These are phyloP conservation scores for Pseudogymnoascus sp. DNA, from an alignment of 2,329 filamentous ascomycete genomes.

Conservation along the genomic window DNA sequence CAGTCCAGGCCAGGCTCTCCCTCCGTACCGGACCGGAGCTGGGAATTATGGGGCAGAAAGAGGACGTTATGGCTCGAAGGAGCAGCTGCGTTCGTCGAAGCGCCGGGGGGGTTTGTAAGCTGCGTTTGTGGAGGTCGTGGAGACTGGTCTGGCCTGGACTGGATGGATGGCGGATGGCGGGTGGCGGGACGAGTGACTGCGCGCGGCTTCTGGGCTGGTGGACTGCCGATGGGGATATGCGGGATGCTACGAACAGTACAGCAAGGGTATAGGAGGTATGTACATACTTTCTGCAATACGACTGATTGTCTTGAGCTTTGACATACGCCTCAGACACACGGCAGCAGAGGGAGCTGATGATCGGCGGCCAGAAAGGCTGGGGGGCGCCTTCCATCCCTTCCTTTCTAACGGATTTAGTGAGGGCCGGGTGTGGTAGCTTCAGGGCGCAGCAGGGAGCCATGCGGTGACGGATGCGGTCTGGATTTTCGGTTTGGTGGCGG, in stretches of 20 bases:
- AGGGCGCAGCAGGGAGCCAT: background rate
- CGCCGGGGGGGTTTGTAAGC: background rate
- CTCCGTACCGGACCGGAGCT: background rate
- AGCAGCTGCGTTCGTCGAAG: background rate
- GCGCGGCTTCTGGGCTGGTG: background rate
- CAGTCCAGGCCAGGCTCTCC: background rate
- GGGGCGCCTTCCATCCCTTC: background rate
- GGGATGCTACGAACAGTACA: too few relatives aligned
- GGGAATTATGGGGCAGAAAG: background rate
- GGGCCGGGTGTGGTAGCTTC: background rate
- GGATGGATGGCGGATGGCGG: background rate
- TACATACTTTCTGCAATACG: background rate
- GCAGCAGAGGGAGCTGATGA: background rate
- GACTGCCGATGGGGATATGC: background rate
- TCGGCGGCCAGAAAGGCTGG: background rate
- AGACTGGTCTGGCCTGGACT: background rate
- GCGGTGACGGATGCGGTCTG: background rate
- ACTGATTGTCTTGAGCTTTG: background rate
- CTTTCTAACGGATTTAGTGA: background rate
- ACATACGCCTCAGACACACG: background rate
- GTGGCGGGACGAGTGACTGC: background rate
- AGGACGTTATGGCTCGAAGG: background rate
- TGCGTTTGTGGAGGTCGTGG: background rate
- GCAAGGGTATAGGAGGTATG: background rate
- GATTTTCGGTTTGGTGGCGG: background rate